Evolutionary conservation across 176 grass and related monocot species (phyloP).

Genomic region (Zizania latifolia): DNA sequence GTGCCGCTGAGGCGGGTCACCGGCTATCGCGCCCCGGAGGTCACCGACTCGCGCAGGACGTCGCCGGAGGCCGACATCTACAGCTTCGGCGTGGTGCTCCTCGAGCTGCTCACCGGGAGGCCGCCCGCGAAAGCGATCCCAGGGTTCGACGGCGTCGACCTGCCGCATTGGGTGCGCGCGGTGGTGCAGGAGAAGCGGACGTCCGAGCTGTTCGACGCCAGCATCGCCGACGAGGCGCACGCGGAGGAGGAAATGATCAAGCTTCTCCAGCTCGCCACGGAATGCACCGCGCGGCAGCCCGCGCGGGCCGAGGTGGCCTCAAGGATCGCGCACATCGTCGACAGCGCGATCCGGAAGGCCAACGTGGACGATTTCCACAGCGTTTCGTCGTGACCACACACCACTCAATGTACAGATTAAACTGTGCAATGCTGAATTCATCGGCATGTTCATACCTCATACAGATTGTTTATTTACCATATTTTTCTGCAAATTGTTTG

Average conservation of each 20-base stretch:
- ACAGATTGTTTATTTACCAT: background rate
- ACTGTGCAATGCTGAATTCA: background rate
- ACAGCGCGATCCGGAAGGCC: constrained; percentile 21
- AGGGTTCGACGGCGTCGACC: constrained; percentile 41
- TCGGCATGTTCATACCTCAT: constrained; percentile 25
- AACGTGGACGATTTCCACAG: constrained; percentile 29
- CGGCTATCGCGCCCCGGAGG: constrained; percentile 60
- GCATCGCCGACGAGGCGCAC: constrained; percentile 37
- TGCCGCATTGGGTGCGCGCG: constrained; percentile 68
- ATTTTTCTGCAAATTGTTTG: background rate
- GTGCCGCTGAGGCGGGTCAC: constrained; percentile 34
- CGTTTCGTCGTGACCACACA: constrained; percentile 14
- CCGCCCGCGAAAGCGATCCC: constrained; percentile 37
- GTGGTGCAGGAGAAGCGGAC: constrained; percentile 65
- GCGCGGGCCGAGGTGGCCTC: constrained; percentile 39
- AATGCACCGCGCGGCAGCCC: constrained; percentile 36
- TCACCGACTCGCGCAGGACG: constrained; percentile 25
- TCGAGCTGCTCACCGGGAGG: constrained; percentile 64
- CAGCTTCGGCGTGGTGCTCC: constrained; percentile 71
- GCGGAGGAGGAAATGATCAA: constrained; percentile 55
- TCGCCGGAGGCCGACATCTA: constrained; percentile 72
- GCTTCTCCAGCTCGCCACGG: constrained; percentile 49
- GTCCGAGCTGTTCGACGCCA: constrained; percentile 66
- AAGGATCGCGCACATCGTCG: constrained; percentile 45
- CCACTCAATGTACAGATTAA: background rate